These are phyloP conservation scores for Bryoglossum gracile DNA, from an alignment of 495 filamentous ascomycete species.

Conservation along the genomic window DNA sequence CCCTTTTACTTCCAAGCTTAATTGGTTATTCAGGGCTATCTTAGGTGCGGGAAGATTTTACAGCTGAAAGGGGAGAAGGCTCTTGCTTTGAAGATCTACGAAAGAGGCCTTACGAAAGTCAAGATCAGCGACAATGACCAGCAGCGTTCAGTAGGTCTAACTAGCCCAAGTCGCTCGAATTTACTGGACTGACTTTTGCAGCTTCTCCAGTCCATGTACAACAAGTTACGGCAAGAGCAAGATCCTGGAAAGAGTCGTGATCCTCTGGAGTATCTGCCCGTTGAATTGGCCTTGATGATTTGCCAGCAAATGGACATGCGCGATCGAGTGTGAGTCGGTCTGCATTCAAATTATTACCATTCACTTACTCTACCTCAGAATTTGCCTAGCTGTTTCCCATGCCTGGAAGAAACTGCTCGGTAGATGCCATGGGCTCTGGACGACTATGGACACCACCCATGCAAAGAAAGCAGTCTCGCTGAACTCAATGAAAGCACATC, in stretches of 20 bases:
- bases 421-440: constrained; percentile 21
- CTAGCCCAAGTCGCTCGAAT: background rate
- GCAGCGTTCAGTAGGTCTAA: constrained; percentile 7
- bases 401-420: constrained; percentile 24
- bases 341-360: background rate
- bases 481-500: constrained; percentile 15
- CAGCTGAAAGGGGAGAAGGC: constrained; percentile 18
- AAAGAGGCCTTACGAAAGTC: constrained; percentile 24
- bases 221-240: constrained; percentile 17
- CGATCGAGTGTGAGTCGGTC: constrained; percentile 20
- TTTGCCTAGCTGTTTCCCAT: constrained; percentile 22
- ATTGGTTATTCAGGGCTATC: constrained; percentile 20
- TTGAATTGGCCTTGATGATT: constrained; percentile 22
- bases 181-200: background rate
- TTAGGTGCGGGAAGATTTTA: constrained; percentile 25
- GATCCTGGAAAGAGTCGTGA: constrained; percentile 17
- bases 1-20: background rate
- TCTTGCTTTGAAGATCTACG: constrained; percentile 26
- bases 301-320: constrained; percentile 17
- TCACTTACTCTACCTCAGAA: constrained; percentile 9
- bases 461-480: constrained; percentile 1
- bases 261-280: constrained; percentile 21
- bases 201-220: constrained; percentile 21
- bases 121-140: constrained; percentile 23
- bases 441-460: constrained; percentile 17